Base-by-base conservation (phyloP, 305 asterid species). In the Euphrasia arctica region DNA sequence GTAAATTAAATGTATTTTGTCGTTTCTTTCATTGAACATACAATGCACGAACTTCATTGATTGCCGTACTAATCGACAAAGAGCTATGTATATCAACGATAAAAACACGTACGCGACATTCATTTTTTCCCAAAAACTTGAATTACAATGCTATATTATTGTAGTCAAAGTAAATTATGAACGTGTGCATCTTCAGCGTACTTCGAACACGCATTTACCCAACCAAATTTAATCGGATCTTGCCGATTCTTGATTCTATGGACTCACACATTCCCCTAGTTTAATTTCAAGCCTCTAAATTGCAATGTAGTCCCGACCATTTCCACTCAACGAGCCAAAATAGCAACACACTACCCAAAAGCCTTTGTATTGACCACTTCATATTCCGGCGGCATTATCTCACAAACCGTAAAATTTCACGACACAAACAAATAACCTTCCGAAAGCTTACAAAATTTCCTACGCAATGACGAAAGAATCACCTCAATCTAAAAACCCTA, bases 121-220 rank as follows among this genome's bases (percentile, higher is more conserved):
- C 22, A 32, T 15, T 0, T 13, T 36, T 42, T 52, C 42, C 9
- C 11, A 2, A 11, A 48, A 75, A 41, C 2, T 15, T 18, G 1
- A 6, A 4, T 8, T 4, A 58, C 48, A 29, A 27, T 18, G 18
- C 43, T n/a, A 43, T 8, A 8, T 14, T 28, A 64, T 62, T 1
- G 10, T n/a, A 60, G 2, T 13, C 31, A 5, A 32, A 31, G 2
- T 4, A 57, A 15, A 32, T 0, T 9, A 54, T 7, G 42, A 10
- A 77, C 32, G 70, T 90, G 96, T 87, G 85, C 97, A 90, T 84
- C 91, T 82, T 89, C 70, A 11, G 39, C 22, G 25, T 45, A 36
- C 36, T 79, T 83, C 69, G 57, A 79, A 69, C 27, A 49, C 36
- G 64, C 7, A 72, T 62, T 71, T 75, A 2, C 51, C 73, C 2